These are phyloP conservation scores for Cenchrus americanus DNA, from an alignment of 176 grass and related monocot species.

Conservation along the genomic window DNA sequence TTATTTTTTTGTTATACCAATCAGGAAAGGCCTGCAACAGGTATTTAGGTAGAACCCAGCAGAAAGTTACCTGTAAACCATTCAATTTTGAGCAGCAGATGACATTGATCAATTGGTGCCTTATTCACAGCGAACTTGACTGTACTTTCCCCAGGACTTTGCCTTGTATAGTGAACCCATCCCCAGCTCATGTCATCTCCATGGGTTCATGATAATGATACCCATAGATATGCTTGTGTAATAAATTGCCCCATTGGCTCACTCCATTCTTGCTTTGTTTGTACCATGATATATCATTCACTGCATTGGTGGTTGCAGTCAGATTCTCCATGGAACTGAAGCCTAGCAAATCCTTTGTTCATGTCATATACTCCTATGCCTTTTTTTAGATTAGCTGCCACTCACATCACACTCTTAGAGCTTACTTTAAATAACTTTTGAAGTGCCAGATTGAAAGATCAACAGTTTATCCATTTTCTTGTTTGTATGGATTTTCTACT, in stretches of 20 bases:
- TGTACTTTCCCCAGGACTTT: background rate
- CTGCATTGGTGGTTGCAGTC: background rate
- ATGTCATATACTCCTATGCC: background rate
- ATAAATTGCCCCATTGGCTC: background rate
- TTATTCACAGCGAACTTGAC: background rate
- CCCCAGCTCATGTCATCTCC: background rate
- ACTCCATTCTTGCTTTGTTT: background rate
- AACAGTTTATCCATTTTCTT: background rate
- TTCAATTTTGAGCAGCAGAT: background rate
- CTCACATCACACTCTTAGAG: background rate
- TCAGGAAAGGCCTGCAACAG: background rate
- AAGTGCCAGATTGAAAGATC: background rate
- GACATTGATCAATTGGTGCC: background rate
- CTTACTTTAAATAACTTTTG: background rate
- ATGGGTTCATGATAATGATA: background rate
- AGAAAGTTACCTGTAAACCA: background rate
- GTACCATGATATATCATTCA: background rate
- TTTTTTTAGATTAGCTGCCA: background rate
- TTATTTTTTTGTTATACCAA: background rate
- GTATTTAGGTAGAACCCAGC: background rate
- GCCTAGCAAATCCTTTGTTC: background rate
- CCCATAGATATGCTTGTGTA: background rate
- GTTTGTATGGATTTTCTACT: background rate
- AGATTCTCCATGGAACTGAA: background rate
- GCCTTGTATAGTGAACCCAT: background rate